phyloP scores from a whole-genome alignment of 192 early-diverging fungal genomes.

The Coemansia sp. region DNA sequence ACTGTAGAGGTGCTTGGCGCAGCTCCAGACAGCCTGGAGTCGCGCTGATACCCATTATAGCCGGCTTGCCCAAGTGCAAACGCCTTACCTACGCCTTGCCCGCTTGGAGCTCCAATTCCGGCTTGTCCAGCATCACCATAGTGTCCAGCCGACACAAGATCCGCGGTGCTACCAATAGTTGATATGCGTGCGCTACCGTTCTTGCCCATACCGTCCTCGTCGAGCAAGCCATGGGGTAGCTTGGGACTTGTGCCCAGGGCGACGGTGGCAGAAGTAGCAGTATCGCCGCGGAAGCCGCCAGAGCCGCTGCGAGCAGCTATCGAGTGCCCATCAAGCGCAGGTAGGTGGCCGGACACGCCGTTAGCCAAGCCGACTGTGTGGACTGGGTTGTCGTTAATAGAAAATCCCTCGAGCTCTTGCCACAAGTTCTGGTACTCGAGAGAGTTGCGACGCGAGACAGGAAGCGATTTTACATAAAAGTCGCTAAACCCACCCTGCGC shows the following conservation, averaged over 20 bases:
- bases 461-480: conserved; percentile 64
- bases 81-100: background rate
- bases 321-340: conserved; percentile 35
- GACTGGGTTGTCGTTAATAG: conserved; percentile 35
- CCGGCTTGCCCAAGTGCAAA: conserved; percentile 10
- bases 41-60: conserved; percentile 7
- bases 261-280: conserved; percentile 4
- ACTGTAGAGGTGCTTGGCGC: background rate
- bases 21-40: background rate
- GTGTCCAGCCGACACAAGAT: conserved; percentile 12
- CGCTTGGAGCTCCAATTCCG: background rate
- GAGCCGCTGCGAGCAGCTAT: conserved; percentile 41
- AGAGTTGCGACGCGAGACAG: conserved; percentile 75
- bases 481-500: conserved; percentile 34
- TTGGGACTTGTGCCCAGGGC: conserved; percentile 52
- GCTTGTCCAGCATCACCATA: no score
- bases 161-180: conserved; percentile 21
- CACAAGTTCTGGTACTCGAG: conserved; percentile 61
- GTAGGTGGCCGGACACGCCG: conserved; percentile 14
- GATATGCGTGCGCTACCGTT: conserved; percentile 5
- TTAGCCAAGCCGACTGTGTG: conserved; percentile 1
- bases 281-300: conserved; percentile 37
- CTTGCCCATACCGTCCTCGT: conserved; percentile 41
- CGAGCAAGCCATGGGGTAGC: conserved; percentile 53
- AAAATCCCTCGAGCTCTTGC: conserved; percentile 56